These are phyloP conservation scores for Moricandia arvensis DNA, from an alignment of 345 rosid species.

Conservation along the genomic window DNA sequence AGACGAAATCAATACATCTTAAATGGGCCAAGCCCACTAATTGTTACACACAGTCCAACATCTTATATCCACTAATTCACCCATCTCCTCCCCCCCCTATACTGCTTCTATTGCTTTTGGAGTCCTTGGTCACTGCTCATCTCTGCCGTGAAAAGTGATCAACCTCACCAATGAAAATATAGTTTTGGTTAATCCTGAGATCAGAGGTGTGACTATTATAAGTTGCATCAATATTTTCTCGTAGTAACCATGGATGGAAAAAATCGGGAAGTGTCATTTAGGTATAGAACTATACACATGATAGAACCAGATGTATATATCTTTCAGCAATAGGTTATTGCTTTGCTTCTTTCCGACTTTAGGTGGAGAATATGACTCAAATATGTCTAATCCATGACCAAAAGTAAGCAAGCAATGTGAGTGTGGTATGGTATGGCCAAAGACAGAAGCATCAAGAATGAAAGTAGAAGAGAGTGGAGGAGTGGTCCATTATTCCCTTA, in stretches of 20 bases:
- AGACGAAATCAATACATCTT: neutral
- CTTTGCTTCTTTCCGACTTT: neutral
- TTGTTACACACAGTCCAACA: neutral
- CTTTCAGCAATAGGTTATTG: neutral
- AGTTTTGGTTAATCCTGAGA: neutral
- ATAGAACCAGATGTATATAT: neutral
- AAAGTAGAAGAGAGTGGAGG: slow-evolving; percentile 37
- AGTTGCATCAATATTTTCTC: neutral
- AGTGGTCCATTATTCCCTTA: slow-evolving; percentile 31
- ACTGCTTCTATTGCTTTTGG: neutral
- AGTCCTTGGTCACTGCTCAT: neutral
- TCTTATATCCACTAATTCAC: neutral
- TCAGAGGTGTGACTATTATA: neutral
- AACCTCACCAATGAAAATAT: neutral
- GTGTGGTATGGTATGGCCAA: slow-evolving; percentile 38
- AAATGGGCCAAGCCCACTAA: neutral
- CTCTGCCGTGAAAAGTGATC: neutral
- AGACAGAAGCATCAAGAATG: slow-evolving; percentile 32
- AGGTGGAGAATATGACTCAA: slow-evolving; percentile 7
- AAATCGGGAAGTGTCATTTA: neutral
- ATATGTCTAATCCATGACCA: slow-evolving; percentile 25
- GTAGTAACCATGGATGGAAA: neutral
- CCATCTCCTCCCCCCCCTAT: neutral
- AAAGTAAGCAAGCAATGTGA: slow-evolving; percentile 36
- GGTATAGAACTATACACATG: neutral